Base-by-base conservation (phyloP, 2,329 filamentous ascomycete genomes). In the Calonectria pteridis region DNA sequence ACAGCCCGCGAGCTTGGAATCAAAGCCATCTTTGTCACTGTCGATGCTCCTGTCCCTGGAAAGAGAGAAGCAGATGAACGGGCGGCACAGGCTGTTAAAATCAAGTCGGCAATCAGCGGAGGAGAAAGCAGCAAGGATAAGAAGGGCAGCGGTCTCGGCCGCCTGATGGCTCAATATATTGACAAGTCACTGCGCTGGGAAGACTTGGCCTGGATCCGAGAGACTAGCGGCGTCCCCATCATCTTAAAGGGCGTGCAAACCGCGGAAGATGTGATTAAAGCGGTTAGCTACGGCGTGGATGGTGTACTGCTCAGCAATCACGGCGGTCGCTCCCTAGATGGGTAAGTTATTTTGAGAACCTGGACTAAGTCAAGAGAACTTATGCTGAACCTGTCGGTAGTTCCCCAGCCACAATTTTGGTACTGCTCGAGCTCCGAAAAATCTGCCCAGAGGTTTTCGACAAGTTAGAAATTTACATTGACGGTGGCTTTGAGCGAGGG, bases 241-340 rank as follows among this genome's bases (percentile, higher is more conserved):
- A 86, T 90, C 66, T 76, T 91, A 43, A 91, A 91, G 77, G 89
- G 89, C 0, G 85, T 91, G 3, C 89, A 90, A 82, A 87, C 84
- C 23, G 88, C 88, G 0, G 87, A 88, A 31, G 89, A 91, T 76
- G 89, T 89, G 0, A 84, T 84, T 20, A 80, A 84, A 31, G 89
- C 89, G 0, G 84, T 87, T 66, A 80, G 87, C 40, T 82, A 84
- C 50, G 89, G 88, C 0, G 83, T 88, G 51, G 85, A 89, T 72
- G 89, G 89, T 1, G 88, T 91, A 63, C 79, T 90, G 62, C 76
- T 91, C 37, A 89, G 87, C 73, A 91, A 91, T 71, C 90, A 91
- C 70, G 89, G 90, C n/a, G 90, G 90, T 1, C 83, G 90, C n/a
- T 88, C 88, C 9, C 82, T 90, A 10, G 89, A 91, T 74, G 88